phyloP scores from a whole-genome alignment of 495 filamentous ascomycete genomes.

The Lasiosphaeria hispida region DNA sequence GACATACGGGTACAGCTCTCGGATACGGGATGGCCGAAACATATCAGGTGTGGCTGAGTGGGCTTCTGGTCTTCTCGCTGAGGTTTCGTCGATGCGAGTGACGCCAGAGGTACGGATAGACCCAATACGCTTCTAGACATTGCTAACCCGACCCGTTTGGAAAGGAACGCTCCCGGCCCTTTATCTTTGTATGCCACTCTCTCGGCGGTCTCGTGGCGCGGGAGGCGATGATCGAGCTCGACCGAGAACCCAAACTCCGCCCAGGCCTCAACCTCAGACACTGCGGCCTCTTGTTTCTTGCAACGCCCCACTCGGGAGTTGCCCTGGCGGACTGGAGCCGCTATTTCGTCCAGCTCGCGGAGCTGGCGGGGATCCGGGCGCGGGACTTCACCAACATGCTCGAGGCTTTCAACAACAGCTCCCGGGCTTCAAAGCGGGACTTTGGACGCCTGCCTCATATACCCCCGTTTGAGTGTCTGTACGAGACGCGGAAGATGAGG shows the following conservation, averaged over 20 bases:
- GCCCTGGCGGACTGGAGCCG: neutral
- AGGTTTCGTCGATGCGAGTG: neutral
- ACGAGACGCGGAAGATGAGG: neutral
- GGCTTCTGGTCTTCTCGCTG: neutral
- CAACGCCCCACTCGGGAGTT: neutral
- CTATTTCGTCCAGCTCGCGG: neutral
- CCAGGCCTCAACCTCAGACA: neutral
- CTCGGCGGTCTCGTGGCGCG: neutral
- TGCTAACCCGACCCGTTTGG: too few relatives aligned
- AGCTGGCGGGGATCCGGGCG: neutral
- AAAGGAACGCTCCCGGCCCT: neutral
- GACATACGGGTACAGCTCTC: neutral
- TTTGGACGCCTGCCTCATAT: neutral
- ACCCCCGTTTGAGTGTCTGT: neutral
- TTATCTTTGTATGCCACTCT: neutral
- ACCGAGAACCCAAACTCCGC: neutral
- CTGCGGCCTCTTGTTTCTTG: slow-evolving; percentile 1
- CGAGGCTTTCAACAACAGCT: neutral
- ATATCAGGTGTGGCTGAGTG: neutral
- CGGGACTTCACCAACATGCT: neutral
- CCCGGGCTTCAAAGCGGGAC: neutral
- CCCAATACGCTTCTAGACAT: too few relatives aligned
- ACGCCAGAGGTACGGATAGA: neutral
- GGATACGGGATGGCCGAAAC: neutral
- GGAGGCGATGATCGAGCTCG: neutral